A percentile compares a stretch with the other conserved stretches of the same genome.
These are phyloP conservation scores for Sesbania bispinosa DNA, from an alignment of 306 rosid genomes.

Conservation along the genomic window DNA sequence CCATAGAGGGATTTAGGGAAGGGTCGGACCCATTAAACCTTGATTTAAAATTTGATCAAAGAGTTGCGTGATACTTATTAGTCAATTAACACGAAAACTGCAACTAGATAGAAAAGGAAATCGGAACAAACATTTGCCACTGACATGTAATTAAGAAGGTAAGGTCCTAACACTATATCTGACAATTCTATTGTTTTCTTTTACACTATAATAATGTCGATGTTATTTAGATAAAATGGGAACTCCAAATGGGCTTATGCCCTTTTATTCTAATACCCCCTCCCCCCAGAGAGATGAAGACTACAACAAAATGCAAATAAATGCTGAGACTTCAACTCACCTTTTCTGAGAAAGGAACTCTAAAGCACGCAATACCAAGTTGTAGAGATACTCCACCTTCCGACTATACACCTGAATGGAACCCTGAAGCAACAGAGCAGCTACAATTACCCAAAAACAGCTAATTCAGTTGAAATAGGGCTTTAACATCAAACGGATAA, in stretches of 20 bases:
- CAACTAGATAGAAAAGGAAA: not conserved
- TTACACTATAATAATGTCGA: not conserved
- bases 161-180: not conserved
- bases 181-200: not conserved
- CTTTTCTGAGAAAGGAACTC: slow-evolving; percentile 93
- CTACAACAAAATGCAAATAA: not conserved
- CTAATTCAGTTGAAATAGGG: slow-evolving; percentile 17
- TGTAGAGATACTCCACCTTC: slow-evolving; percentile 85
- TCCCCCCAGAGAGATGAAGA: not conserved
- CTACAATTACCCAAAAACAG: slow-evolving; percentile 49
- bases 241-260: not conserved
- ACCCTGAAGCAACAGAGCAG: slow-evolving; percentile 95
- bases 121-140: not conserved
- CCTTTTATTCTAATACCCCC: not conserved
- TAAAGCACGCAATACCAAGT: slow-evolving; percentile 83
- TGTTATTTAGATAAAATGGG: not conserved
- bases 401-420: slow-evolving; percentile 94
- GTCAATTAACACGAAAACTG: not conserved
- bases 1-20: too few relatives aligned
- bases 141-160: not conserved
- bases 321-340: slow-evolving; percentile 29
- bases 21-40: too few relatives aligned
- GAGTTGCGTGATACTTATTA: not conserved
- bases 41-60: not conserved
- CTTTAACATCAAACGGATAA: not conserved